phyloP scores from a whole-genome alignment of 768 basidiomycete species.

The Leucocoprinus leucothites region DNA sequence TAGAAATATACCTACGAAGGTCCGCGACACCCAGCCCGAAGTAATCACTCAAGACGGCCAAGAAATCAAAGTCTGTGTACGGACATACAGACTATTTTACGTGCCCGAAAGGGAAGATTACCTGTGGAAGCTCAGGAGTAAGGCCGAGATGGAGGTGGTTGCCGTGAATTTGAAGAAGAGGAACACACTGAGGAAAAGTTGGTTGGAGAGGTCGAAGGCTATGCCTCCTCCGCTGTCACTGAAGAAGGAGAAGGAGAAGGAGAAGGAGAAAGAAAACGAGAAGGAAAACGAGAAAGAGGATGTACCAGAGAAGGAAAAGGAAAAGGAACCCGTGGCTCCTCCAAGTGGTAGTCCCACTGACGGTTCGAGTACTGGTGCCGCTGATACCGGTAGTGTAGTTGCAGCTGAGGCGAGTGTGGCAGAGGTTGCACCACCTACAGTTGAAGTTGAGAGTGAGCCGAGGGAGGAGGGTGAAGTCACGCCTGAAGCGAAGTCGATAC shows the following conservation, averaged over 20 bases:
- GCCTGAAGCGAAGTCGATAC: neutral
- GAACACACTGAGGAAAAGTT: slow-evolving; percentile 31
- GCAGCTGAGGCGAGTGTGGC: too few species aligned
- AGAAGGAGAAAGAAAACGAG: neutral
- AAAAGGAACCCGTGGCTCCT: too few species aligned
- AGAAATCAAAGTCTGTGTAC: slow-evolving; percentile 82
- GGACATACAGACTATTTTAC: slow-evolving; percentile 80
- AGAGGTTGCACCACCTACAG: neutral
- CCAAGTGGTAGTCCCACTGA: too few species aligned
- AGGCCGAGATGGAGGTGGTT: slow-evolving; percentile 36
- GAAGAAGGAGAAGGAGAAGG: neutral
- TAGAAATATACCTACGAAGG: slow-evolving; percentile 38
- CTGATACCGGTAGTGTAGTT: too few species aligned
- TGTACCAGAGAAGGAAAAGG: too few species aligned
- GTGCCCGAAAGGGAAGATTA: slow-evolving; percentile 67
- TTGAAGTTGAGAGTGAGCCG: neutral
- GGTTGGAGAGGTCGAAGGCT: slow-evolving; percentile 27
- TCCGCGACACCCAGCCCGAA: slow-evolving; percentile 37
- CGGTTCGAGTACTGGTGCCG: too few species aligned
- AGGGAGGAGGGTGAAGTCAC: neutral
- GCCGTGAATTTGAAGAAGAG: slow-evolving; percentile 27
- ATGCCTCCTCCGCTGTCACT: neutral
- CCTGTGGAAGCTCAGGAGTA: slow-evolving; percentile 43
- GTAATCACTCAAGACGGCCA: slow-evolving; percentile 56
- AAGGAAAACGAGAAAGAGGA: neutral